A percentile compares a stretch with the other conserved stretches of the same genome.
phyloP scores from a whole-genome alignment of 2,329 filamentous ascomycete species.

The Coniochaeta ligniaria region DNA sequence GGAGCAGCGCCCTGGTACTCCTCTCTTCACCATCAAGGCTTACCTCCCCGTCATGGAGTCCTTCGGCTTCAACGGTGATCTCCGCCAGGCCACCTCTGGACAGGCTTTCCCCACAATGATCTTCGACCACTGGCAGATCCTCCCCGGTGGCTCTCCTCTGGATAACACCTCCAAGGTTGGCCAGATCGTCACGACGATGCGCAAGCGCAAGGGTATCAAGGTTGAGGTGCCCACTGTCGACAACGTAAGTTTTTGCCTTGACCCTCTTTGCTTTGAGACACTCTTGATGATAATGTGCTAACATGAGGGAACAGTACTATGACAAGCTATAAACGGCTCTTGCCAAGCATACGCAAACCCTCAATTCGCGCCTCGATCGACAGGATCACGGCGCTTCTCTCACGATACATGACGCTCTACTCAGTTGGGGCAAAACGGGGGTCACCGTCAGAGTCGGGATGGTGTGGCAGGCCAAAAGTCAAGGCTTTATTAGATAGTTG shows the following conservation, averaged over 20 bases:
- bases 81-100: constrained; percentile 85
- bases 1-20: constrained; percentile 96
- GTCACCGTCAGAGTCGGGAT: constrained; percentile 9
- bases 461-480: constrained; percentile 22
- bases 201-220: constrained; percentile 99
- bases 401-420: constrained; percentile 4
- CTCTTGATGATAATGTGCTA: constrained; percentile 19
- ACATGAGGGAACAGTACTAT: constrained; percentile 68
- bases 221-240: constrained; percentile 83
- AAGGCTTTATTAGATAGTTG: constrained; percentile 23
- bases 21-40: constrained; percentile 85
- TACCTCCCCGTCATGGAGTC: constrained; percentile 34
- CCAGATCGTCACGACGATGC: constrained; percentile 77
- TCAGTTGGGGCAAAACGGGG: constrained; percentile 18
- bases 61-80: constrained; percentile 90
- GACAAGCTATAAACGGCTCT: constrained; percentile 82
- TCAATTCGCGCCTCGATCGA: constrained; percentile 30
- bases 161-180: constrained; percentile 78
- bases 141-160: constrained; percentile 88
- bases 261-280: neutral
- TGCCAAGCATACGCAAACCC: constrained; percentile 35
- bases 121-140: constrained; percentile 97
- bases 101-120: constrained; percentile 99
- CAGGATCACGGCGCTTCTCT: constrained; percentile 27
- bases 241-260: constrained; percentile 73